phyloP scores from a whole-genome alignment of 1,284 basidiomycete species.

The Pseudozyma sp. region DNA sequence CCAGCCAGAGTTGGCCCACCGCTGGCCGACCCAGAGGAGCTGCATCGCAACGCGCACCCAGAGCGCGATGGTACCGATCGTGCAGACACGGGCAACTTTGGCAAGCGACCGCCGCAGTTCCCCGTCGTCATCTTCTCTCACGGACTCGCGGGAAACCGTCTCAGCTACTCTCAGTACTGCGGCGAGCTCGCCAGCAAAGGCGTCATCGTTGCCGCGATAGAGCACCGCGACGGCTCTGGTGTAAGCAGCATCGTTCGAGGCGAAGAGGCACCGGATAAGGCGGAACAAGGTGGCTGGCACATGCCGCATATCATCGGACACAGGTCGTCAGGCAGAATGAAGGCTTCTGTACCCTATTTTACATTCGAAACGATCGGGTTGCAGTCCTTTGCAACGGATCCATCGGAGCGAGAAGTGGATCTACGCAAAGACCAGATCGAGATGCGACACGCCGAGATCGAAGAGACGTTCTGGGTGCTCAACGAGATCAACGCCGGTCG shows the following conservation, averaged over 20 bases:
- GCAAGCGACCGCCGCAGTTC: conserved; percentile 41
- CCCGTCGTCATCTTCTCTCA: conserved; percentile 62
- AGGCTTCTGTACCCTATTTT: conserved; percentile 53
- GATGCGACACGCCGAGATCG: conserved; percentile 71
- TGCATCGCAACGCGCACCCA: conserved; percentile 13
- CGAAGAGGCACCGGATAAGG: conserved; percentile 32
- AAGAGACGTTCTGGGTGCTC: conserved; percentile 69
- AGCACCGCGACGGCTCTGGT: conserved; percentile 72
- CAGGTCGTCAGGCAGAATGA: conserved; percentile 23
- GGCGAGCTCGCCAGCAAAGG: conserved; percentile 60
- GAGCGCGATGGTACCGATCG: conserved; percentile 11
- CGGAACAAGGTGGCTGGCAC: conserved; percentile 1
- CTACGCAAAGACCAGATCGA: conserved; percentile 71
- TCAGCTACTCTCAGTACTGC: conserved; percentile 62
- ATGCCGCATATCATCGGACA: conserved; percentile 14
- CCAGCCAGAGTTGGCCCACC: conserved; percentile 47
- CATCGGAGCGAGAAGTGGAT: conserved; percentile 68
- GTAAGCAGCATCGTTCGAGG: conserved; percentile 69
- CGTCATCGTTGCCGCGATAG: conserved; percentile 71
- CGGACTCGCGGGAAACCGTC: conserved; percentile 60
- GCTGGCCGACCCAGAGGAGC: conserved; percentile 46
- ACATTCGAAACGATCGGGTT: conserved; percentile 68
- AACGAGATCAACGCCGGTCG: conserved; percentile 64
- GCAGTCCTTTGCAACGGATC: conserved; percentile 62
- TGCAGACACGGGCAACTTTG: conserved; percentile 37